Evolutionary conservation across 164 flowering plant genomes (phyloP).

Genomic region (Macadamia tetraphylla): DNA sequence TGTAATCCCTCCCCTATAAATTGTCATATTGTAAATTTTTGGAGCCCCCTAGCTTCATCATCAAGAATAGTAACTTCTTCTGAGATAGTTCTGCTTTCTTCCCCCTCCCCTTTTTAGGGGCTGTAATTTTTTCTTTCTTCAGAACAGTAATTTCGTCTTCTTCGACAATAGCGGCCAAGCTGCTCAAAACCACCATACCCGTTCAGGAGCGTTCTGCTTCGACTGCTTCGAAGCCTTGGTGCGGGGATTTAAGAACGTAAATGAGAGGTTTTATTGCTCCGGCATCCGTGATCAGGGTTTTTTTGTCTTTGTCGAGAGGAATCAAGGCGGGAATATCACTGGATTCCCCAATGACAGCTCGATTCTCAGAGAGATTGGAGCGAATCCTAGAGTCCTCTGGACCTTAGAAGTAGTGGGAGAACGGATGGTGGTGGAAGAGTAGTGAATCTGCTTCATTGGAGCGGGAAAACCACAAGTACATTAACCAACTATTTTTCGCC

Average conservation of each 20-base stretch:
- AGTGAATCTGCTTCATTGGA: conserved; percentile 10
- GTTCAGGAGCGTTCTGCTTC: conserved; percentile 92
- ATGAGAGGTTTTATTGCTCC: conserved; percentile 50
- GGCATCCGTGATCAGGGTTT: conserved; percentile 34
- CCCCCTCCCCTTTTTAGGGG: too few relatives aligned
- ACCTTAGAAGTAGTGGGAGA: conserved; percentile 21
- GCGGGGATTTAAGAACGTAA: conserved; percentile 74
- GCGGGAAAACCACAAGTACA: neutral
- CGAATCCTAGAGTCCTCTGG: conserved; percentile 51
- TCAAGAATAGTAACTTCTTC: too few relatives aligned
- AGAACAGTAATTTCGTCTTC: conserved; percentile 83
- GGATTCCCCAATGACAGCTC: conserved; percentile 76
- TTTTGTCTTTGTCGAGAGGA: conserved; percentile 61
- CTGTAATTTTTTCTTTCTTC: conserved; percentile 10
- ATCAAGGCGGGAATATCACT: conserved; percentile 83
- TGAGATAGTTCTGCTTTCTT: too few relatives aligned
- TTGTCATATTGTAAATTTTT: too few relatives aligned
- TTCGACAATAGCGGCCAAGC: conserved; percentile 45
- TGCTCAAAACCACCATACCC: conserved; percentile 23
- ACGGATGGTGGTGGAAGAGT: conserved; percentile 16
- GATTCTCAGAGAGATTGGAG: conserved; percentile 70
- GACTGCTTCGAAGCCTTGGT: conserved; percentile 46
- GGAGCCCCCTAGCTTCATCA: too few relatives aligned
- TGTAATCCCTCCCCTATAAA: too few relatives aligned
- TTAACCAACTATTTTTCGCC: too few relatives aligned